Evolutionary conservation across 2,329 filamentous ascomycete species (phyloP), one percentile per base, ranked within the genome.

Genomic region (Colletotrichum cereale): DNA sequence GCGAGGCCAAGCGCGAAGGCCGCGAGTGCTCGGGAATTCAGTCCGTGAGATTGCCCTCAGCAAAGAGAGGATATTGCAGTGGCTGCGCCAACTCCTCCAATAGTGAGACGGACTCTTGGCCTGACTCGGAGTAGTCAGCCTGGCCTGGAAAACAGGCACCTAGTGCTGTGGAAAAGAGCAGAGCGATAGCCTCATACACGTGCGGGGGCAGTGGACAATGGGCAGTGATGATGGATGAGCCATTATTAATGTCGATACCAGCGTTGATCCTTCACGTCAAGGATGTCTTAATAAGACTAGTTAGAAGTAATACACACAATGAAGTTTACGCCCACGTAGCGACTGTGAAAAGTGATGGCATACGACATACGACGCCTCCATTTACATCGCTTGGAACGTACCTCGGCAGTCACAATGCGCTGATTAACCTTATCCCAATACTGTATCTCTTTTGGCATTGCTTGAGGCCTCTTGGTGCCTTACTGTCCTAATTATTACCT

Each of bases 51-150:
- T 14, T 29, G 16, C 8, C 38, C 11, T 31, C 38, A 5, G 38
- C n/a, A 12, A 42, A 44, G 26, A 60, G 56, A 18, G 56, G 56
- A 2, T 44, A 44, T 18, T 60, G 56, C 56, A n/a, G 24, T 21
- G 56, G 16, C 34, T 60, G 56, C 26, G 56, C 38, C 56, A 6
- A 60, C 56, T 60, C 56, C 26, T 60, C 56, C 10, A 21, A 21
- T 0, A 26, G 34, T 5, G 24, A 24, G 24, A 57, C 55, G 6
- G 55, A 57, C 36, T 40, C 36, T 21, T 57, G 55, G 55, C 55
- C 55, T 14, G 55, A 57, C n/a, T 57, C 55, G 5, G 36, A 40
- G 4, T 26, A 40, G 31, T 24, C 2, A 11, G 12, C 21, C 1
- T 24, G 31, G 34, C 1, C 14, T 16, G 12, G 12, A 29, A 40